phyloP scores from a whole-genome alignment of 2,329 filamentous ascomycete species.

The Aspergillus spinulosporus region DNA sequence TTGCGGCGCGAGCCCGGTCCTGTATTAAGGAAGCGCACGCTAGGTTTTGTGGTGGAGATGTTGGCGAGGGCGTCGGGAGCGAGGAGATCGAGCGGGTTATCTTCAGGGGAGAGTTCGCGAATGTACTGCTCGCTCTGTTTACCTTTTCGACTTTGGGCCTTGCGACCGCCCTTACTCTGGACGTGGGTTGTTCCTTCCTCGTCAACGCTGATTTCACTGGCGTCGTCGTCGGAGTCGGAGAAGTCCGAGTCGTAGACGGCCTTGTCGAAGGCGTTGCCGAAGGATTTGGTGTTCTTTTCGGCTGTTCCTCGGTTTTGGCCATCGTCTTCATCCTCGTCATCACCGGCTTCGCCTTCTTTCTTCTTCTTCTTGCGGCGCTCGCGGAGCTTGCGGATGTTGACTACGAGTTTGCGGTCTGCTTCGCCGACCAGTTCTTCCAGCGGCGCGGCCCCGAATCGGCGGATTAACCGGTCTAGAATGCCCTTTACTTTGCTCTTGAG shows the following conservation, averaged over 20 bases:
- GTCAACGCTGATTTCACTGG: constrained; percentile 45
- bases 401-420: constrained; percentile 82
- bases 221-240: constrained; percentile 73
- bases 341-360: constrained; percentile 63
- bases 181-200: constrained; percentile 35
- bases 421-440: constrained; percentile 82
- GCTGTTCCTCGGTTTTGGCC: constrained; percentile 43
- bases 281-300: constrained; percentile 18
- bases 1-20: constrained; percentile 41
- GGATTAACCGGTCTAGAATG: constrained; percentile 90
- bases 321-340: constrained; percentile 54
- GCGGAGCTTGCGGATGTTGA: constrained; percentile 92
- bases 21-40: constrained; percentile 45
- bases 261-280: constrained; percentile 27
- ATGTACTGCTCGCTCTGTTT: constrained; percentile 72
- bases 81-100: constrained; percentile 91
- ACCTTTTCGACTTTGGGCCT: constrained; percentile 35
- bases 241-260: constrained; percentile 79
- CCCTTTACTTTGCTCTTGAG: constrained; percentile 98
- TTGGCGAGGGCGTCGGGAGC: constrained; percentile 86
- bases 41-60: constrained; percentile 86
- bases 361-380: constrained; percentile 90
- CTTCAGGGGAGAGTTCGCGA: constrained; percentile 74
- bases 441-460: constrained; percentile 79
- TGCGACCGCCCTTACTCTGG: constrained; percentile 43